Evolutionary conservation across 805 yeast genomes (phyloP), one percentile per base, ranked within the genome.

Genomic region (Candida ulmi): DNA sequence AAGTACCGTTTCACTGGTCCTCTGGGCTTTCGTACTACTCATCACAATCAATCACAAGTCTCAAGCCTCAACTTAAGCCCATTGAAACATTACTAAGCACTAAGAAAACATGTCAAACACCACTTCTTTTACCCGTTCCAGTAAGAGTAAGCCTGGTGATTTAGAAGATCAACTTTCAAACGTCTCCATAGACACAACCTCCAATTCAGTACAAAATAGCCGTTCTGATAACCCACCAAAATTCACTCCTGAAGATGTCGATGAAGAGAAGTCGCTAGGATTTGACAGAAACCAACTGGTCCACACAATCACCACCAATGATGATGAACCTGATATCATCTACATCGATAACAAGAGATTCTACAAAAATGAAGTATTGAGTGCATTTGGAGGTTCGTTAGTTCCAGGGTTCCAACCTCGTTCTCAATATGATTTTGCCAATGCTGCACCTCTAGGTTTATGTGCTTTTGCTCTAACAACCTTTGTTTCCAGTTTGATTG

Each of bases 351-450:
- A 48, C 27, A 48, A 54, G 36, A 54, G 54, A 37, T 55, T 47
- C 39, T 36, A 41, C 47, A 69, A 72, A 41, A 66, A 65, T 26
- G 84, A 78, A 39, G 66, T 79, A 40, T 53, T 74, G 42, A 55
- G 57, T 8, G 84, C 84, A 1, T 78, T 79, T 50, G 93, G 90
- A 51, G 93, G 91, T 74, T 63, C 77, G n/a, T 58, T 81, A 54
- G 77, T 72, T 46, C 82, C 87, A 11, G 85, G 81, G 61, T 43
- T 61, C 46, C 51, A 68, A n/a, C 59, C 64, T 17, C 66, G 70
- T 8, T 73, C 85, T 13, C 53, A 60, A 8, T 74, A 78, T 50
- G 66, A 64, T 41, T 68, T 69, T 56, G 85, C 75, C 38, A 78
- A 79, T 53, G 83, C 86, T 33, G 80, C 80, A 36, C 84, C 84